phyloP scores from a whole-genome alignment of 2,329 filamentous ascomycete species.

The Alternaria solani region DNA sequence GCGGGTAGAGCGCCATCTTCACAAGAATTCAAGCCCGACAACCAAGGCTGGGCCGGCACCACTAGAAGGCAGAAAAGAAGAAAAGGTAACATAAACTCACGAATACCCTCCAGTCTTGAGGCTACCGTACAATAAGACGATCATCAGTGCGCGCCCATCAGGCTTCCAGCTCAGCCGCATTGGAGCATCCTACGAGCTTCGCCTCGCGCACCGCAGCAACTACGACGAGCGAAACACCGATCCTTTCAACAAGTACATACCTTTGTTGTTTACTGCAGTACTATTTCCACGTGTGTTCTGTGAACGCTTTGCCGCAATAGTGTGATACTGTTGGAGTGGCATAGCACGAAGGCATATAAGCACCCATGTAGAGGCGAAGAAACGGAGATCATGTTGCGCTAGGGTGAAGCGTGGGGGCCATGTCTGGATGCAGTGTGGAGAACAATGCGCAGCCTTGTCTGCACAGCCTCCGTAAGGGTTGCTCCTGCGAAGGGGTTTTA shows the following conservation, averaged over 20 bases:
- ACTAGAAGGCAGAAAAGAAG: neutral
- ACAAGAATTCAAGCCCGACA: neutral
- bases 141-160: neutral
- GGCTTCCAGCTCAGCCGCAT: conserved; percentile 17
- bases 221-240: conserved; percentile 3
- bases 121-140: conserved; percentile 8
- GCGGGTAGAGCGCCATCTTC: neutral
- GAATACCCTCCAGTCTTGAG: neutral
- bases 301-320: conserved; percentile 6
- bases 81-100: neutral
- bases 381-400: conserved; percentile 5
- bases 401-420: conserved; percentile 10
- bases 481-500: neutral
- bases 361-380: conserved; percentile 3
- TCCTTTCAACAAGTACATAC: conserved; percentile 11
- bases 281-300: neutral
- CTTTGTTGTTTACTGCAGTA: conserved; percentile 21
- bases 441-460: conserved; percentile 5
- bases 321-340: conserved; percentile 6
- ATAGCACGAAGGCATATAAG: neutral
- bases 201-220: conserved; percentile 16
- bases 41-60: neutral
- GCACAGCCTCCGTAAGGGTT: conserved; percentile 13
- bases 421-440: neutral
- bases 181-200: conserved; percentile 12